A percentile compares a stretch with the other conserved stretches of the same genome.
These are phyloP conservation scores for Sordaria brevicollis DNA, from an alignment of 495 filamentous ascomycete species.

Conservation along the genomic window DNA sequence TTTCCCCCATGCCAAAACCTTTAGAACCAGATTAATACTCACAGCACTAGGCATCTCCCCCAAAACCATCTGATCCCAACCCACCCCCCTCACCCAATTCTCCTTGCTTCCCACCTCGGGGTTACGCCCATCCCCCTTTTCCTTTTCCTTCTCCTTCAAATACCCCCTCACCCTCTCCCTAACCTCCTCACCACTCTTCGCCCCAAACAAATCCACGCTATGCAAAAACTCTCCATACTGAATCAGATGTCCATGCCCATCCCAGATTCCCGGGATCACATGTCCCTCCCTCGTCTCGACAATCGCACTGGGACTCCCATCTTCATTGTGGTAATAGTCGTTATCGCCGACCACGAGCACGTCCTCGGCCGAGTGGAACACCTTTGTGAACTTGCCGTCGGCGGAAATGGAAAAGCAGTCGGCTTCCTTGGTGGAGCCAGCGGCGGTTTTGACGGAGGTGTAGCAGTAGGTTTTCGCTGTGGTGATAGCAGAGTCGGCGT, in stretches of 20 bases:
- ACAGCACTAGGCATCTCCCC: slow-evolving; percentile 53
- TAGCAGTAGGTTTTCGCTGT: slow-evolving; percentile 28
- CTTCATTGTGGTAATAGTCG: neutral
- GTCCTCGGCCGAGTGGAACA: slow-evolving; percentile 10
- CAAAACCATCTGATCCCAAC: slow-evolving; percentile 55
- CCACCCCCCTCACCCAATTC: slow-evolving; percentile 51
- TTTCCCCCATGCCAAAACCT: neutral
- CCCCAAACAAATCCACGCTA: slow-evolving; percentile 48
- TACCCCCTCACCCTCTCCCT: slow-evolving; percentile 36
- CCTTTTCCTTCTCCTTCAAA: slow-evolving; percentile 15
- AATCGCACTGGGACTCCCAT: neutral
- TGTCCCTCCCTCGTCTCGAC: slow-evolving; percentile 22
- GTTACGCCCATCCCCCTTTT: slow-evolving; percentile 4
- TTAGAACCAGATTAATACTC: slow-evolving; percentile 16
- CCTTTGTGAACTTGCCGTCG: slow-evolving; percentile 20
- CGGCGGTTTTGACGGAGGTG: slow-evolving; percentile 10
- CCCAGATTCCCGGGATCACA: slow-evolving; percentile 52
- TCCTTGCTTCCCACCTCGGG: slow-evolving; percentile 30
- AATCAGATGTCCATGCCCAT: slow-evolving; percentile 53
- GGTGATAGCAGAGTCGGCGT: neutral
- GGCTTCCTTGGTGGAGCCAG: slow-evolving; percentile 7
- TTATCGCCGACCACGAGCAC: neutral
- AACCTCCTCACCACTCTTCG: slow-evolving; percentile 38
- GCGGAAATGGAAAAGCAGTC: slow-evolving; percentile 35
- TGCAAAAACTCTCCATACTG: slow-evolving; percentile 55